Conservation (phyloP, 1,139 yeast genomes). For the Suhomyces coccinellae region DNA sequence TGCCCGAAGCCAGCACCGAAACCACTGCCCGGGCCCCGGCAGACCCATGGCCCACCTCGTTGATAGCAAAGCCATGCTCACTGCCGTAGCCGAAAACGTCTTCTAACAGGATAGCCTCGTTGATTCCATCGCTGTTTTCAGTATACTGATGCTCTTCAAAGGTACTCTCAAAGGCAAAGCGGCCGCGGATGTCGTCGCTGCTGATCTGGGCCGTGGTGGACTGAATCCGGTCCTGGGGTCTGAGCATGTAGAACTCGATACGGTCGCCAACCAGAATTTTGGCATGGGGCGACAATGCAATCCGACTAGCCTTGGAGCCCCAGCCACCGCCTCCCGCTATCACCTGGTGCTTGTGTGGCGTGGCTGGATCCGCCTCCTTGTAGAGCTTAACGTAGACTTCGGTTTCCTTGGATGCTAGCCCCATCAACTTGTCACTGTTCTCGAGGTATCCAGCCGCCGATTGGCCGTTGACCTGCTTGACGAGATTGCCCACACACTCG, state of each 20-base stretch:
- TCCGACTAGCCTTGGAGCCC: slow-evolving; percentile 61
- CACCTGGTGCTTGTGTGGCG: slow-evolving; percentile 41
- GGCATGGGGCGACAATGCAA: slow-evolving; percentile 61
- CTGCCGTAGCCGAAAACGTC: slow-evolving; percentile 47
- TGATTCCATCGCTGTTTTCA: slow-evolving; percentile 12
- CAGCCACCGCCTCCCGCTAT: slow-evolving; percentile 69
- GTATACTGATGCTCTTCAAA: slow-evolving; percentile 24
- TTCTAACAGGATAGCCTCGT: slow-evolving; percentile 9
- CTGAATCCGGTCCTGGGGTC: slow-evolving; percentile 33
- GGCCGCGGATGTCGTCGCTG: not conserved
- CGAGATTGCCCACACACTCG: slow-evolving; percentile 49
- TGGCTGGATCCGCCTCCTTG: slow-evolving; percentile 17
- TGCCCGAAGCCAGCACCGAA: too few relatives aligned
- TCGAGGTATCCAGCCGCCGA: slow-evolving; percentile 57
- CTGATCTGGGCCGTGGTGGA: not conserved
- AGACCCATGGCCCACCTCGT: slow-evolving; percentile 42
- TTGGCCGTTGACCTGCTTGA: slow-evolving; percentile 47
- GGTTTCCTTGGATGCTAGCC: slow-evolving; percentile 46
- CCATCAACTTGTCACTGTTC: slow-evolving; percentile 39
- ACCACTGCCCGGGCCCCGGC: slow-evolving; percentile 36
- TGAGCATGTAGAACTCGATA: slow-evolving; percentile 49
- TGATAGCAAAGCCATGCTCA: slow-evolving; percentile 44
- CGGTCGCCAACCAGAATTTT: slow-evolving; percentile 43
- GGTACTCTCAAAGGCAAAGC: slow-evolving; percentile 31
- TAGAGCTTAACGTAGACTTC: slow-evolving; percentile 46